Percentiles rank a stretch among this genome's conserved stretches.
These are phyloP conservation scores for Wilcoxina mikolae DNA, from an alignment of 495 filamentous ascomycete genomes.

Conservation along the genomic window DNA sequence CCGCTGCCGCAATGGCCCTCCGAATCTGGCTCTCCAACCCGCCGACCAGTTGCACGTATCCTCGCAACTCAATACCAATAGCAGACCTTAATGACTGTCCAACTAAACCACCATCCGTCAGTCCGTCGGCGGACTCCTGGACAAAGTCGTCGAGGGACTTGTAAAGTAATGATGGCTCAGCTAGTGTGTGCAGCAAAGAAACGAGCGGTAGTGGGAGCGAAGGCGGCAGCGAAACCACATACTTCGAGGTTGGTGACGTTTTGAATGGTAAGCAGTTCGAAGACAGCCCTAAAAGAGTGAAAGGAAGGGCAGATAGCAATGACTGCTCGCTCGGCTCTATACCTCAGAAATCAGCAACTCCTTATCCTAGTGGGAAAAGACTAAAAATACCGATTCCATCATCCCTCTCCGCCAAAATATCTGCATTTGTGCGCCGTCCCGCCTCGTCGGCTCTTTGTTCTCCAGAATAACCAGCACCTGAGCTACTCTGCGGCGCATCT, in stretches of 20 bases:
- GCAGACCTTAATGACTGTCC: constrained; percentile 88
- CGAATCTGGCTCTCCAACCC: constrained; percentile 90
- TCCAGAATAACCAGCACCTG: constrained; percentile 2
- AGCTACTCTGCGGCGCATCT: constrained; percentile 16
- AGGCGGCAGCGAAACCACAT: constrained; percentile 41
- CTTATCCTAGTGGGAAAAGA: background rate
- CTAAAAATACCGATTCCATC: constrained; percentile 16
- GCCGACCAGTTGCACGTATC: constrained; percentile 84
- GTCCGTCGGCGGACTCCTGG: constrained; percentile 49
- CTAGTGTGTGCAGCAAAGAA: constrained; percentile 73
- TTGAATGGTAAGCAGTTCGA: constrained; percentile 66
- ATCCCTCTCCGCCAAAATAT: constrained; percentile 17
- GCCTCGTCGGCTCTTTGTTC: background rate
- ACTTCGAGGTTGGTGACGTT: constrained; percentile 13
- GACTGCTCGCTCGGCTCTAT: constrained; percentile 42
- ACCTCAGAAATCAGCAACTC: background rate
- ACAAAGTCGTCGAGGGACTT: constrained; percentile 64
- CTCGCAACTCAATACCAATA: constrained; percentile 66
- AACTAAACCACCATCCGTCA: constrained; percentile 47
- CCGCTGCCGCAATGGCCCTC: constrained; percentile 46
- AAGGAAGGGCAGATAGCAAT: constrained; percentile 82
- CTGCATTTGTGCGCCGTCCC: constrained; percentile 25
- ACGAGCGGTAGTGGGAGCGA: constrained; percentile 72
- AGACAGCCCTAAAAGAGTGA: constrained; percentile 84
- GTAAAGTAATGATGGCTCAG: constrained; percentile 86